These are phyloP conservation scores for Trichoderma cornu-damae DNA, from an alignment of 2,329 filamentous ascomycete species.

Conservation along the genomic window DNA sequence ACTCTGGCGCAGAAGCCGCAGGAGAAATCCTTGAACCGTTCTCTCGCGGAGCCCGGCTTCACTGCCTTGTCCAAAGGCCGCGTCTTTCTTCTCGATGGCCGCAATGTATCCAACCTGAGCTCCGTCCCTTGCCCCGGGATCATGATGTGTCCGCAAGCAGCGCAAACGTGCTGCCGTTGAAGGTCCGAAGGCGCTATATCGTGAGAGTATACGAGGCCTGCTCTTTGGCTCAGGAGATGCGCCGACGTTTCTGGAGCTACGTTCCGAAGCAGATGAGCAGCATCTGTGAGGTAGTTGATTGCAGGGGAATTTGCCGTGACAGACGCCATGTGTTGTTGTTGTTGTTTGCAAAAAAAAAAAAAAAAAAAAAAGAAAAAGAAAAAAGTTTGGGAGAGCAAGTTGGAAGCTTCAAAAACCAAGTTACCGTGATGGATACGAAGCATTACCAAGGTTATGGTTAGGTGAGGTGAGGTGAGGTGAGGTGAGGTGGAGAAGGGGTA, in stretches of 20 bases:
- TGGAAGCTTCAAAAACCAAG: constrained; percentile 16
- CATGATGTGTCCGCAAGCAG: constrained; percentile 57
- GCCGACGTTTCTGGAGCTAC: constrained; percentile 54
- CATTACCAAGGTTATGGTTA: too few relatives aligned
- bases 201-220: constrained; percentile 45
- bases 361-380: too few relatives aligned
- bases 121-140: constrained; percentile 44
- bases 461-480: too few relatives aligned
- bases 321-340: background rate
- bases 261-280: constrained; percentile 51
- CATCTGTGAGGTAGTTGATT: constrained; percentile 50
- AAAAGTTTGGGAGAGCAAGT: background rate
- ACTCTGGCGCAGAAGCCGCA: constrained; percentile 44
- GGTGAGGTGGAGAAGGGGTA: constrained; percentile 8
- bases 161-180: constrained; percentile 53
- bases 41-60: constrained; percentile 1
- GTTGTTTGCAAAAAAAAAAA: too few relatives aligned
- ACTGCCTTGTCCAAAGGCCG: background rate
- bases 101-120: constrained; percentile 36
- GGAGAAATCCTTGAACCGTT: constrained; percentile 28
- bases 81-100: background rate
- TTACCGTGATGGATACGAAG: constrained; percentile 12
- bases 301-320: constrained; percentile 23
- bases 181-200: constrained; percentile 41
- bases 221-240: constrained; percentile 52